Percentiles rank a stretch among this genome's conserved stretches.
Conservation (phyloP, 495 filamentous ascomycete species). For the Aspergillus egyptiacus region DNA sequence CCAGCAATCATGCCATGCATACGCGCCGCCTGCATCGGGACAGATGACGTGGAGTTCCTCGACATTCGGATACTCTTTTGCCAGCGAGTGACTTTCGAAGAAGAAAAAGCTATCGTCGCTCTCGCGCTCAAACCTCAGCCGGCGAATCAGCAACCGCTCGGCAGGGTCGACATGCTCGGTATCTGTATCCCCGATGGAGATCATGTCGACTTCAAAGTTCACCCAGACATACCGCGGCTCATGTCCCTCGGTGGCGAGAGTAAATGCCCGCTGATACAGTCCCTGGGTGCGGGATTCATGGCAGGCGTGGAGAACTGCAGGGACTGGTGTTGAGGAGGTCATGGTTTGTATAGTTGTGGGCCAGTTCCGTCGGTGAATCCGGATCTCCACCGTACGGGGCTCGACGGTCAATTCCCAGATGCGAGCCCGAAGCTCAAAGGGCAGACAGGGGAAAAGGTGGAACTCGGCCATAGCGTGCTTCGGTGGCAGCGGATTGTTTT, state of each 20-base stretch:
- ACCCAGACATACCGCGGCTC: constrained; percentile 2
- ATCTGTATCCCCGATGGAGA: background rate
- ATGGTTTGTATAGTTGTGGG: background rate
- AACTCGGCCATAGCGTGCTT: background rate
- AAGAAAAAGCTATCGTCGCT: background rate
- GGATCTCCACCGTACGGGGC: background rate
- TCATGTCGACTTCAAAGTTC: constrained; percentile 1
- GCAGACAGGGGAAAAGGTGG: background rate
- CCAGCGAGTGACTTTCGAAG: background rate
- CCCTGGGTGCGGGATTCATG: background rate
- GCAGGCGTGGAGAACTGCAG: background rate
- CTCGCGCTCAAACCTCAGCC: background rate
- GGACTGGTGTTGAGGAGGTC: background rate
- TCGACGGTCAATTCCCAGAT: background rate
- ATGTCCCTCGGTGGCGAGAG: background rate
- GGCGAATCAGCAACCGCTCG: background rate
- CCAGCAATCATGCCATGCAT: background rate
- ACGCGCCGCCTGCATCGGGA: background rate
- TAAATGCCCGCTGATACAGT: background rate
- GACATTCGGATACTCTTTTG: background rate
- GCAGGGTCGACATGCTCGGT: background rate
- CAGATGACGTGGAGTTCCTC: background rate
- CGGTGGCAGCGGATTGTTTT: too few relatives aligned
- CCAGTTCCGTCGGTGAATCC: background rate
- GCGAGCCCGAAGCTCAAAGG: background rate